These are phyloP conservation scores for Bipolaris gigantea DNA, from an alignment of 2,329 filamentous ascomycete genomes.

Conservation along the genomic window DNA sequence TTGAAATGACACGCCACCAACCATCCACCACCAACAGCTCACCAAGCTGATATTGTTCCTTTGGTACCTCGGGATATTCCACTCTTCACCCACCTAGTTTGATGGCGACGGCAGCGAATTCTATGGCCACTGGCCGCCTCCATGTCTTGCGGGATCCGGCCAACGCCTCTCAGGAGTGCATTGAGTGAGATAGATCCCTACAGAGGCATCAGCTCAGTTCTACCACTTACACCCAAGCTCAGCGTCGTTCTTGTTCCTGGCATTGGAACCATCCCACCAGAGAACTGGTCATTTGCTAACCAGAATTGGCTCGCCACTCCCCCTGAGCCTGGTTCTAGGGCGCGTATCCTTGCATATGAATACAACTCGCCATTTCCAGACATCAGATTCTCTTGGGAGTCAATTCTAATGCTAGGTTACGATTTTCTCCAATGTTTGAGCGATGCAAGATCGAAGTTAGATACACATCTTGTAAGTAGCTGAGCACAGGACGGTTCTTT, in stretches of 20 bases:
- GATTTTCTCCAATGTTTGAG: too few relatives aligned
- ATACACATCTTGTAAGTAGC: too few relatives aligned
- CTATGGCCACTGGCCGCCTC: slow-evolving; percentile 1
- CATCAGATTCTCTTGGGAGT: too few relatives aligned
- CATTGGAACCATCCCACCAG: slow-evolving; percentile 5
- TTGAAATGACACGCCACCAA: neutral
- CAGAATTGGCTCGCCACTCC: neutral
- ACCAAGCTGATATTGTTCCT: neutral
- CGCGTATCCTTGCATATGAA: too few relatives aligned
- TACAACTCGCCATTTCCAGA: too few relatives aligned
- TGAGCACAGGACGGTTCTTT: too few relatives aligned
- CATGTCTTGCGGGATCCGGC: neutral
- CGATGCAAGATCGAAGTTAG: too few relatives aligned
- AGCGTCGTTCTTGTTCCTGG: slow-evolving; percentile 7
- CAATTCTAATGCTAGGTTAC: too few relatives aligned
- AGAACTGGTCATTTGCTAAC: slow-evolving; percentile 2
- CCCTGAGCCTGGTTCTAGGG: too few relatives aligned
- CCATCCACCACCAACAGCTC: neutral
- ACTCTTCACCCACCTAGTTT: neutral
- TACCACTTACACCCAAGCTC: slow-evolving; percentile 5
- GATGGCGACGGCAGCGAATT: neutral
- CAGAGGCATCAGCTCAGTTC: slow-evolving; percentile 1
- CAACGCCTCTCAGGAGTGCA: too few relatives aligned
- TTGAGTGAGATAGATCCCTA: neutral
- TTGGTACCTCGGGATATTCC: neutral